Conservation (phyloP, 345 rosid species). For the Lepidium didymum region DNA sequence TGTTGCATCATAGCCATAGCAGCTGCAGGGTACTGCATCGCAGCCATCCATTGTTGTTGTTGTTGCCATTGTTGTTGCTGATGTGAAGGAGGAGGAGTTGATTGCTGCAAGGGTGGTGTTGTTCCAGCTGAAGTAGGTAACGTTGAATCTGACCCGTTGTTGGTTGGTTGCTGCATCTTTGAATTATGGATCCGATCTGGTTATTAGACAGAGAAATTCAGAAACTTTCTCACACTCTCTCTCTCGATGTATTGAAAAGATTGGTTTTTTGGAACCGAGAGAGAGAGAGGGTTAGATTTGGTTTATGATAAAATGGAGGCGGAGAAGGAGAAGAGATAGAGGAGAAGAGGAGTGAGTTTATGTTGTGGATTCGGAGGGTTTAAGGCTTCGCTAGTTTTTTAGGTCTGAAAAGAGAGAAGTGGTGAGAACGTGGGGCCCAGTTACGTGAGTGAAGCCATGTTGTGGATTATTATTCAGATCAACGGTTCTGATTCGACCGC, state of each 20-base stretch:
- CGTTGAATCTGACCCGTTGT: conserved; percentile 42
- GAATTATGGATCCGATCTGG: conserved; percentile 21
- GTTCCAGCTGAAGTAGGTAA: conserved; percentile 25
- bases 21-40: conserved; percentile 81
- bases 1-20: conserved; percentile 90
- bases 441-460: background rate
- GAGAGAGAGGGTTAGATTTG: conserved; percentile 29
- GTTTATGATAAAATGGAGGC: conserved; percentile 16
- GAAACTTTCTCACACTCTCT: background rate
- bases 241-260: background rate
- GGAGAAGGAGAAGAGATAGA: conserved; percentile 23
- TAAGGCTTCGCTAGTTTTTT: conserved; percentile 11
- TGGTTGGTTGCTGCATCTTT: conserved; percentile 27
- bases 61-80: conserved; percentile 28
- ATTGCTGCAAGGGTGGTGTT: conserved; percentile 37
- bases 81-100: conserved; percentile 20
- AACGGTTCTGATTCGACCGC: conserved; percentile 25
- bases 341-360: background rate
- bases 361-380: conserved; percentile 22
- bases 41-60: conserved; percentile 51
- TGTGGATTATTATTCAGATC: conserved; percentile 1
- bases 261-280: background rate
- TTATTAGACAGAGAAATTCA: background rate
- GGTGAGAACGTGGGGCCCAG: conserved; percentile 29
- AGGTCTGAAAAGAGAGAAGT: conserved; percentile 19